These are phyloP conservation scores for Phytophthora tentaculata DNA, from an alignment of 352 stramenopile species.

Conservation along the genomic window DNA sequence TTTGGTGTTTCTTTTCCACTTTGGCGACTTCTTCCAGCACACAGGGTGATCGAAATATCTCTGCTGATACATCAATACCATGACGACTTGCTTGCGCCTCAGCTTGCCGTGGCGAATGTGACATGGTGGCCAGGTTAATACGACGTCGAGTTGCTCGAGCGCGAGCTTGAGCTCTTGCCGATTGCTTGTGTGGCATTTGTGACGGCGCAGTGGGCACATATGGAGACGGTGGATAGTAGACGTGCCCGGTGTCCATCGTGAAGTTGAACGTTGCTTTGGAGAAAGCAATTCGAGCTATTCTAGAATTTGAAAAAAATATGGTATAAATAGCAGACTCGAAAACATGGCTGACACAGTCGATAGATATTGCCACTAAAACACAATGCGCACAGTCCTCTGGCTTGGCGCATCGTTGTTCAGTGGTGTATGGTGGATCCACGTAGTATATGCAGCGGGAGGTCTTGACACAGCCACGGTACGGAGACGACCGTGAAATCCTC, in stretches of 20 bases:
- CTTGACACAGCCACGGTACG: conserved; percentile 19
- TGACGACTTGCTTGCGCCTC: conserved; percentile 5
- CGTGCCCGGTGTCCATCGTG: conserved; percentile 31
- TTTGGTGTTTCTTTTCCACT: conserved; percentile 32
- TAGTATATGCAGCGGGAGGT: conserved; percentile 9
- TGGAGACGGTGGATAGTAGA: conserved; percentile 14
- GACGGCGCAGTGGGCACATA: conserved; percentile 16
- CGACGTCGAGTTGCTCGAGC: conserved; percentile 20
- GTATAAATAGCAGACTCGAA: conserved; percentile 27
- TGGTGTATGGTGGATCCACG: not conserved
- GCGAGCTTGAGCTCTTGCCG: conserved; percentile 28
- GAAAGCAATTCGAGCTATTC: not conserved
- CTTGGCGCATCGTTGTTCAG: conserved; percentile 1
- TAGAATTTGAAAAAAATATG: not conserved
- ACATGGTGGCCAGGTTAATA: conserved; percentile 15
- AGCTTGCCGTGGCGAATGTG: not conserved
- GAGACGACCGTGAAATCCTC: not conserved
- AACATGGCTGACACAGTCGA: not conserved
- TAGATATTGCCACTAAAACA: not conserved
- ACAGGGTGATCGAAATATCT: conserved; percentile 39
- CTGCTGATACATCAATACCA: not conserved
- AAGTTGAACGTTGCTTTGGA: not conserved
- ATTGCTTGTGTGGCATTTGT: conserved; percentile 37
- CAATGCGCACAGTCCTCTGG: conserved; percentile 11
- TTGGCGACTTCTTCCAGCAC: conserved; percentile 42